Base-by-base conservation (phyloP, 495 filamentous ascomycete species). In the Neurospora terricola region DNA sequence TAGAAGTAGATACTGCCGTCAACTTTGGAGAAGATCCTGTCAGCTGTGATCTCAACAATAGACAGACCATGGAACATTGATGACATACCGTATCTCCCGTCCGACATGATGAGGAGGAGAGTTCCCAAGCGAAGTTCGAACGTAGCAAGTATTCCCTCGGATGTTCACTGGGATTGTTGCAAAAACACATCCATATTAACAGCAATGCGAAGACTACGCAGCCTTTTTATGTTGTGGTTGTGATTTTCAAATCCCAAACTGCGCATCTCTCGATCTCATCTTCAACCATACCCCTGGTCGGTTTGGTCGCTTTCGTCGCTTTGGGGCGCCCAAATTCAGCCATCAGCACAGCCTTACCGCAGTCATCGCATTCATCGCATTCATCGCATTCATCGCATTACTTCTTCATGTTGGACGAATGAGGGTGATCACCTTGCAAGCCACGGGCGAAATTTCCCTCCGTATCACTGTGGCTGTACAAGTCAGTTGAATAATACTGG, bases 1-100 rank as follows among this genome's bases (percentile, higher is more conserved):
- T 93, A 93, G 78, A 88, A 89, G 86, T 88, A 93, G 48, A 89
- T 77, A 76, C 88, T 92, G 21, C 81, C 84, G 11, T 80, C 73
- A 59, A 86, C 85, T 86, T 54, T 70, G 16, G 38, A 21, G 14
- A 34, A 43, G 21, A 16, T 7, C 6, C 4, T 39, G 23, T 73
- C 18, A 71, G 43, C 4, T 38, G 30, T 36, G 37, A 30, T 3
- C 11, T 66, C 11, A 69, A 14, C 14, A 34, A 27, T 5, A 18
- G 39, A 36, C 11, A 30, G 39, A 23, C 27, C 21, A 59, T 59
- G 5, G 38, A 69, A 34, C 27, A 66, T 66, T 4, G 54, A 1
- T 14, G 7, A 12, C 69, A 11, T 69, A 75, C 74, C 74, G 37
- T 69, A 69, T 36, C 73, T 40, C 12, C 74, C 74, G 72, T 75